Evolutionary conservation across 202 grass and related monocot species (phyloP).

Genomic region (Zoysia matrella): DNA sequence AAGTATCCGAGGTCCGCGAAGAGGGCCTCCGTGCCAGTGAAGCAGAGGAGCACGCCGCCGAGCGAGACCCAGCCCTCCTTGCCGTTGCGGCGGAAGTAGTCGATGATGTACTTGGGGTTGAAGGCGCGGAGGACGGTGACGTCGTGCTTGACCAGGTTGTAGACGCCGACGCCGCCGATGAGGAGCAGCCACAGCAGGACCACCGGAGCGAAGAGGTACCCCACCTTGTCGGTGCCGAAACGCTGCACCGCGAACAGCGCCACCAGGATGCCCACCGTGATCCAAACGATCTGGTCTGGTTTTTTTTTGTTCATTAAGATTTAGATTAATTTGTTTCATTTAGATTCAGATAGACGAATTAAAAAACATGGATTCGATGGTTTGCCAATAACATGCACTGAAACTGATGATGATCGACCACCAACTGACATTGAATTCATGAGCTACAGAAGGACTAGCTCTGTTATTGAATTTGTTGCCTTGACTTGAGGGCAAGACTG

Average conservation of each 20-base stretch:
- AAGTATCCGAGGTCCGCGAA: slow-evolving; percentile 69
- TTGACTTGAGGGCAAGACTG: too few species aligned
- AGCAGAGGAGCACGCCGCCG: slow-evolving; percentile 65
- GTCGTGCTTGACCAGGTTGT: slow-evolving; percentile 54
- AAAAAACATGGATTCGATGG: too few species aligned
- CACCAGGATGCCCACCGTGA: slow-evolving; percentile 52
- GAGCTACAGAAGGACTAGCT: too few species aligned
- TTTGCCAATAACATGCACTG: too few species aligned
- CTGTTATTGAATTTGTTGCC: too few species aligned
- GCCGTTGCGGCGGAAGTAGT: slow-evolving; percentile 49
- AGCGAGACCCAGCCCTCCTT: slow-evolving; percentile 51
- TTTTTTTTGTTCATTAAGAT: too few species aligned
- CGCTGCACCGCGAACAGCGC: slow-evolving; percentile 52
- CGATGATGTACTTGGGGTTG: slow-evolving; percentile 55
- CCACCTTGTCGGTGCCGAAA: slow-evolving; percentile 56
- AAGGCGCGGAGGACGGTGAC: slow-evolving; percentile 51
- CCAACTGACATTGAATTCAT: too few species aligned
- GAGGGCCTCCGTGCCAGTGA: slow-evolving; percentile 65
- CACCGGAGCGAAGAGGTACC: slow-evolving; percentile 56
- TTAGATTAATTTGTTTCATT: too few species aligned
- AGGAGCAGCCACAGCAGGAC: slow-evolving; percentile 51
- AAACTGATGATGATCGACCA: too few species aligned
- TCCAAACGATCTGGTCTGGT: slow-evolving; percentile 56
- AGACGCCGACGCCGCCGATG: slow-evolving; percentile 55
- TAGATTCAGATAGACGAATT: too few species aligned